A percentile compares a stretch with the other conserved stretches of the same genome.
Evolutionary conservation across 169 alveolate genomes (phyloP).

Genomic region (Cryptosporidium felis): DNA sequence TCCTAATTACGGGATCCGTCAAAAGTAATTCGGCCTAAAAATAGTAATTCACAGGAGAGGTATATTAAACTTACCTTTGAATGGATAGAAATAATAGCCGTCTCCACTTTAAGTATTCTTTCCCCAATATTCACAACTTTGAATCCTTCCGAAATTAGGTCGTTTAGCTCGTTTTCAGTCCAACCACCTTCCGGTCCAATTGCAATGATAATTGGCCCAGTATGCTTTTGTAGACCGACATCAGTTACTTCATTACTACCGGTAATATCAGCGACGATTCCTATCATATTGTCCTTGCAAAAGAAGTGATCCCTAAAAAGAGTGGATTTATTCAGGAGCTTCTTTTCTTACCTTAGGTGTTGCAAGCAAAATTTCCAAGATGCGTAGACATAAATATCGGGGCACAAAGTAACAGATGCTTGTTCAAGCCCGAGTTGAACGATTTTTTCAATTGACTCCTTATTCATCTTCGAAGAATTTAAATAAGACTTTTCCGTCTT

Average conservation of each 20-base stretch:
- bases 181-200: slow-evolving; percentile 85
- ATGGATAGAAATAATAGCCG: slow-evolving; percentile 34
- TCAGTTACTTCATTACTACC: slow-evolving; percentile 29
- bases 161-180: slow-evolving; percentile 75
- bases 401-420: slow-evolving; percentile 43
- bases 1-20: slow-evolving; percentile 29
- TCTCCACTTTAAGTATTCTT: slow-evolving; percentile 43
- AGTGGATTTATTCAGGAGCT: neutral
- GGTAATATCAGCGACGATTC: slow-evolving; percentile 41
- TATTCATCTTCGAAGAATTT: slow-evolving; percentile 63
- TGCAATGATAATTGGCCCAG: slow-evolving; percentile 79
- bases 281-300: slow-evolving; percentile 9
- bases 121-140: slow-evolving; percentile 16
- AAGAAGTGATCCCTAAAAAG: neutral
- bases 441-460: slow-evolving; percentile 51
- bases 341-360: slow-evolving; percentile 39
- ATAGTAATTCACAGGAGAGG: neutral
- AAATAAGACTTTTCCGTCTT: slow-evolving; percentile 77
- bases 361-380: slow-evolving; percentile 32
- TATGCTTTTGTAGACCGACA: slow-evolving; percentile 41
- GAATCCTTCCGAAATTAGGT: slow-evolving; percentile 22
- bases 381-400: slow-evolving; percentile 58
- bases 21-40: slow-evolving; percentile 37
- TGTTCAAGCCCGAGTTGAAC: slow-evolving; percentile 67
- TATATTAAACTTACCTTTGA: slow-evolving; percentile 24